Conservation (phyloP, 1,139 yeast species). For the Debaryomyces singareniensis region DNA sequence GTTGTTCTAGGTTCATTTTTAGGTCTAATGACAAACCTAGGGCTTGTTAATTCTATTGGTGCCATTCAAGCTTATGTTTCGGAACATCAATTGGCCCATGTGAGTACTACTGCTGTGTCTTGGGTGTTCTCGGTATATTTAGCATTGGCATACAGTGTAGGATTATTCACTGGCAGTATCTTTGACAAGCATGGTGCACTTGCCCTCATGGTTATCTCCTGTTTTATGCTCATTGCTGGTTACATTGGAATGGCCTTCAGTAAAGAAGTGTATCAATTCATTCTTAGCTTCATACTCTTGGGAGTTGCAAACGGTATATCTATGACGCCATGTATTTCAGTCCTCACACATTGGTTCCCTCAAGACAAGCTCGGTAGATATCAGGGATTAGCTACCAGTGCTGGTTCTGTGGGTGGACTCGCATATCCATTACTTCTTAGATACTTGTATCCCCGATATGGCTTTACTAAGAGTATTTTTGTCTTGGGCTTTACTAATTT, state of each 20-base stretch:
- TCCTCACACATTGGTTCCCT: slow-evolving; percentile 22
- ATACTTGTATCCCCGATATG: slow-evolving; percentile 44
- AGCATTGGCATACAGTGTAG: slow-evolving; percentile 51
- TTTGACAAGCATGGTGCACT: slow-evolving; percentile 47
- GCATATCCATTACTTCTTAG: slow-evolving; percentile 55
- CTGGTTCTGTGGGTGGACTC: slow-evolving; percentile 62
- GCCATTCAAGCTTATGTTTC: slow-evolving; percentile 57
- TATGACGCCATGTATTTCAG: slow-evolving; percentile 52
- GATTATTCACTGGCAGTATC: slow-evolving; percentile 39
- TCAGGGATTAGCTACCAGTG: slow-evolving; percentile 52
- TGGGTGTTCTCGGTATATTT: slow-evolving; percentile 66
- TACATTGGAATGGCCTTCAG: slow-evolving; percentile 47
- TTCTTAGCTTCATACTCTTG: slow-evolving; percentile 43
- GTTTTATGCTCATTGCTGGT: slow-evolving; percentile 38
- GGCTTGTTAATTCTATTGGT: slow-evolving; percentile 57
- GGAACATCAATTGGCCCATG: slow-evolving; percentile 41
- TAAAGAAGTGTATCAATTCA: slow-evolving; percentile 45
- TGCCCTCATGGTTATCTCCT: slow-evolving; percentile 37
- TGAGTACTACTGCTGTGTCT: slow-evolving; percentile 43
- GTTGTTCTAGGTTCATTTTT: slow-evolving; percentile 61
- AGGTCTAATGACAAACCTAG: slow-evolving; percentile 54
- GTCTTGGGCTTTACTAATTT: slow-evolving; percentile 46
- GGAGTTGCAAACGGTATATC: slow-evolving; percentile 55
- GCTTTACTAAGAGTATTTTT: slow-evolving; percentile 59
- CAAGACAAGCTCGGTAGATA: slow-evolving; percentile 44